Evolutionary conservation across 352 stramenopile species (phyloP), one percentile per base, ranked within the genome.

Genomic region (Globisporangium camurandrum): DNA sequence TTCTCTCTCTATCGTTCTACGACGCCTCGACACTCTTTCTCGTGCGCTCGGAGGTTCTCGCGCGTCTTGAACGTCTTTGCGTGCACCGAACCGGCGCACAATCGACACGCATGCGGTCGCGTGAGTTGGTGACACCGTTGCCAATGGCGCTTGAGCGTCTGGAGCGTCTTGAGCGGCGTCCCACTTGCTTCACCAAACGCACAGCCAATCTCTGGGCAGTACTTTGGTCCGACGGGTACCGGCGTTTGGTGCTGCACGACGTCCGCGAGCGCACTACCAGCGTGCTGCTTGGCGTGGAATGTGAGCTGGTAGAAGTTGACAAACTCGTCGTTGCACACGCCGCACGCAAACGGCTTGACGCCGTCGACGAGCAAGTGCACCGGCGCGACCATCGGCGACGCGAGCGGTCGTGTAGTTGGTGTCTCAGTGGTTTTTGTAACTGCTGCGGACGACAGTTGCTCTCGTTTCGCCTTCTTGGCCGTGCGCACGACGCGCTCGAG

Each of bases 131-230:
- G 75, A 1, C 71, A 66, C 7, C 75, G 75, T 49, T 84, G 75
- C 71, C 72, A 86, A 50, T 86, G 75, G n/a, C 75, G 75, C 49
- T 86, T 86, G 48, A 84, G 59, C 7, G 74, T 86, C 51, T 84
- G 75, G 26, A 86, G 55, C n/a, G 76, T 86, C 47, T 69, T 65
- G 50, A 86, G 65, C 36, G 71, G 76, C 59, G 60, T 65, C n/a
- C 60, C 69, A 12, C 51, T 61, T 6, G 60, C 47, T 41, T 71
- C 57, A 2, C 63, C 61, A 46, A 82, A 85, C 43, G 82, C 72
- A 26, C 75, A 87, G n/a, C 64, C 49, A 0, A 56, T 37, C 36
- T 83, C 75, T 30, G 72, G 75, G 48, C 70, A 84, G 55, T 69
- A 75, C 40, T 87, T 87, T 6, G 71, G 72, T 1, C 72, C 72